Percentiles rank a stretch among this genome's conserved stretches.
phyloP scores from a whole-genome alignment of 2,329 filamentous ascomycete genomes.

The Fusarium buxicola region DNA sequence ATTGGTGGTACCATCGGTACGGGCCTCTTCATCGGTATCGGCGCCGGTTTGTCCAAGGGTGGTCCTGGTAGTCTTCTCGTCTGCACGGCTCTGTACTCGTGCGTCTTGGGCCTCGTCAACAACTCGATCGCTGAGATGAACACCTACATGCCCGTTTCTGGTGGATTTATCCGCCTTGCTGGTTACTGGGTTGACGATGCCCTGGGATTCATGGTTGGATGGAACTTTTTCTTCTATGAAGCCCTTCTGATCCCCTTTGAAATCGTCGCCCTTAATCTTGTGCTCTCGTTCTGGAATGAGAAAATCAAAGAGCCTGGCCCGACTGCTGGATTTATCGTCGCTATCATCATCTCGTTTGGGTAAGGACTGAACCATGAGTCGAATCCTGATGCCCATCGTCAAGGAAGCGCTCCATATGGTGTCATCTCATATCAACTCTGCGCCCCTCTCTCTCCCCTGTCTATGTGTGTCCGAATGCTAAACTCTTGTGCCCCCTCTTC shows the following conservation, averaged over 20 bases:
- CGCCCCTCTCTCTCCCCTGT: not conserved
- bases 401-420: conserved; percentile 31
- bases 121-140: conserved; percentile 41
- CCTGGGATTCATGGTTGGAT: conserved; percentile 44
- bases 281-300: conserved; percentile 48
- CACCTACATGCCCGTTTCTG: conserved; percentile 39
- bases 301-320: conserved; percentile 32
- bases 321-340: conserved; percentile 47
- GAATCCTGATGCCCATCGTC: conserved; percentile 35
- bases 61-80: conserved; percentile 34
- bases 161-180: conserved; percentile 37
- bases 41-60: conserved; percentile 36
- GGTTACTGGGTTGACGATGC: conserved; percentile 39
- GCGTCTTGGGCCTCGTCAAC: conserved; percentile 38
- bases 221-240: conserved; percentile 51
- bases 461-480: conserved; percentile 32
- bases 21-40: conserved; percentile 37
- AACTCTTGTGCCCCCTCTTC: conserved; percentile 26
- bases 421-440: conserved; percentile 7
- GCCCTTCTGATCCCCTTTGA: conserved; percentile 50
- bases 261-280: conserved; percentile 47
- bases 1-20: conserved; percentile 36
- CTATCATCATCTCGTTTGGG: conserved; percentile 37
- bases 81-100: conserved; percentile 35
- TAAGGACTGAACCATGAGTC: conserved; percentile 29